Conservation (phyloP, 306 rosid genomes). For the Acacia crassicarpa region DNA sequence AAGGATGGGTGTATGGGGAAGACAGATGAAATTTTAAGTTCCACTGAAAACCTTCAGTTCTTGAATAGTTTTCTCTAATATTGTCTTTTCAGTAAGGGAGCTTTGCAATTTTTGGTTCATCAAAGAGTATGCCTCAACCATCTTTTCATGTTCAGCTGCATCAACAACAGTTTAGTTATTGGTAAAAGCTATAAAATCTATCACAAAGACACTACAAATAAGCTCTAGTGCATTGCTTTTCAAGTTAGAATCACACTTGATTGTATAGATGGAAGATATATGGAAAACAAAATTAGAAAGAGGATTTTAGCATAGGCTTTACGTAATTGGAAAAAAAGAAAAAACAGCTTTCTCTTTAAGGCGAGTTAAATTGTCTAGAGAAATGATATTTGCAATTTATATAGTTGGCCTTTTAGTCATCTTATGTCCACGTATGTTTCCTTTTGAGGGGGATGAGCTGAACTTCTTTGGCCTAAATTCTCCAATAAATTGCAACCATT, state of each 20-base stretch:
- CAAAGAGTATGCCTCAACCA: slow-evolving; percentile 74
- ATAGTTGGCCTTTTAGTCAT: not conserved
- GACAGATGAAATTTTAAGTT: slow-evolving; percentile 1
- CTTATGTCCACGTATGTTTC: not conserved
- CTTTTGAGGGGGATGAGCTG: not conserved
- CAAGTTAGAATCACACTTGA: not conserved
- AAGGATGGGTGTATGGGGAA: not conserved
- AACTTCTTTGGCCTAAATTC: not conserved
- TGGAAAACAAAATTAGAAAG: not conserved
- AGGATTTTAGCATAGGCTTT: slow-evolving; percentile 2
- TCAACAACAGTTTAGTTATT: slow-evolving; percentile 15
- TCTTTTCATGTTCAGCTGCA: slow-evolving; percentile 92
- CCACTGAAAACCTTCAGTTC: slow-evolving; percentile 66
- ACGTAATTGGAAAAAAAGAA: not conserved
- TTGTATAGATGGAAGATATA: not conserved
- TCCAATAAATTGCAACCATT: not conserved
- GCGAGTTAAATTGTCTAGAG: not conserved
- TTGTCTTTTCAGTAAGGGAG: slow-evolving; percentile 57
- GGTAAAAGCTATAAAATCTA: slow-evolving; percentile 2
- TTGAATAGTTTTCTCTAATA: slow-evolving; percentile 67
- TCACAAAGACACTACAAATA: slow-evolving; percentile 23
- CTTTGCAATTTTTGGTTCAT: slow-evolving; percentile 77
- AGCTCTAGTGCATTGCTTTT: not conserved
- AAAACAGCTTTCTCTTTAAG: not conserved
- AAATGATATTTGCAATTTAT: not conserved